These are phyloP conservation scores for Clavispora santaluciae DNA, from an alignment of 805 yeast genomes.

Conservation along the genomic window DNA sequence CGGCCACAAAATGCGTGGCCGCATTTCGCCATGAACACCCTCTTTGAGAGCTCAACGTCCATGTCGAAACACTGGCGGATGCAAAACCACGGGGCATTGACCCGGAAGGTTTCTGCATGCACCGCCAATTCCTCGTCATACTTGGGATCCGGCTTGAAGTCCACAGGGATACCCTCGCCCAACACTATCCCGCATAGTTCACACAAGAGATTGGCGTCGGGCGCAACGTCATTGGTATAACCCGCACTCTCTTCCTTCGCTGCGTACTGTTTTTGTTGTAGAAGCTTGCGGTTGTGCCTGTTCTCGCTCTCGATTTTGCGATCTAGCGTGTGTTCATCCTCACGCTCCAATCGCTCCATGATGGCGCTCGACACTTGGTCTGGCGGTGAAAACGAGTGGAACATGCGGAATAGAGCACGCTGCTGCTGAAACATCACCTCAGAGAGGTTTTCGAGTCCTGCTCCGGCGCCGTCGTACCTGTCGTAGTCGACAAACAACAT, in stretches of 20 bases:
- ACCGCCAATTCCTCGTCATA: slow-evolving; percentile 25
- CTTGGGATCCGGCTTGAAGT: slow-evolving; percentile 33
- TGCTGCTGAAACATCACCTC: slow-evolving; percentile 8
- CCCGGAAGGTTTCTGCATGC: slow-evolving; percentile 22
- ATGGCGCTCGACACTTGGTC: slow-evolving; percentile 21
- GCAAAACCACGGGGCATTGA: slow-evolving; percentile 68
- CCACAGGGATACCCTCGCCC: slow-evolving; percentile 68
- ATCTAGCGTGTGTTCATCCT: slow-evolving; percentile 35
- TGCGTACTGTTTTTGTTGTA: slow-evolving; percentile 25
- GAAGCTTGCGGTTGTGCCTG: slow-evolving; percentile 23
- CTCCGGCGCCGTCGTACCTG: background rate
- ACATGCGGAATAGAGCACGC: slow-evolving; percentile 3
- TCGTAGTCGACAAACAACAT: background rate
- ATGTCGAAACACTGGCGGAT: slow-evolving; percentile 41
- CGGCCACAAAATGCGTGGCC: slow-evolving; percentile 88
- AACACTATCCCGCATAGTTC: slow-evolving; percentile 65
- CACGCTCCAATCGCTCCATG: slow-evolving; percentile 37
- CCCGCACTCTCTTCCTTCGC: slow-evolving; percentile 21
- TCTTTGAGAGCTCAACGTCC: slow-evolving; percentile 58
- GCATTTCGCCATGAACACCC: slow-evolving; percentile 62
- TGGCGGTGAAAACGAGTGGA: slow-evolving; percentile 2
- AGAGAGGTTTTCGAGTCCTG: slow-evolving; percentile 3
- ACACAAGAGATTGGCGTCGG: slow-evolving; percentile 32
- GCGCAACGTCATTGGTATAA: slow-evolving; percentile 28
- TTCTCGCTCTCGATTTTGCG: slow-evolving; percentile 28